Evolutionary conservation across 139 green algal genomes (phyloP).

Genomic region (Chlorella ohadii): DNA sequence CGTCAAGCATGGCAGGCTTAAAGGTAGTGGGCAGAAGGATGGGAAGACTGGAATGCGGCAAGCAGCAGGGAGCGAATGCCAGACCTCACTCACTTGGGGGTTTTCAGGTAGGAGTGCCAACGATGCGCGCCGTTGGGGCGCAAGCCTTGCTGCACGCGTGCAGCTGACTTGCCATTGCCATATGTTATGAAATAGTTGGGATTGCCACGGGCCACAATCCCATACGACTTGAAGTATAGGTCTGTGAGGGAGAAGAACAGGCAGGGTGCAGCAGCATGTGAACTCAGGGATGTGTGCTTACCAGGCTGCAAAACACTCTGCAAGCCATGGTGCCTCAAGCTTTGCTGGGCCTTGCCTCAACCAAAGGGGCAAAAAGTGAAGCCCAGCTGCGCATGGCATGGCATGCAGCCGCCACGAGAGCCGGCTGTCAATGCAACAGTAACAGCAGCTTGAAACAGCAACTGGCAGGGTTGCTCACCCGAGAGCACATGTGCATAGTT

Average conservation of each 20-base stretch:
- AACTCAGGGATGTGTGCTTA: too few relatives aligned
- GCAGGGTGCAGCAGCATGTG: too few relatives aligned
- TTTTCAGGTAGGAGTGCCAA: conserved; percentile 77
- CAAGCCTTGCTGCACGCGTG: conserved; percentile 66
- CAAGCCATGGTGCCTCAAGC: too few relatives aligned
- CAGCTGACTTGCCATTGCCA: conserved; percentile 81
- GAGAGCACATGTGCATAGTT: conserved; percentile 80
- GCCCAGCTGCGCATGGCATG: too few relatives aligned
- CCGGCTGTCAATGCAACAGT: too few relatives aligned
- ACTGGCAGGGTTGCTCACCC: conserved; percentile 24
- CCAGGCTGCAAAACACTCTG: too few relatives aligned
- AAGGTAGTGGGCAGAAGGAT: neutral
- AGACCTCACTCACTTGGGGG: conserved; percentile 41
- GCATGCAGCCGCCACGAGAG: too few relatives aligned
- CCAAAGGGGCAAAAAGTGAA: too few relatives aligned
- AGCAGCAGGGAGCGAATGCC: neutral
- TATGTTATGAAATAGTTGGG: conserved; percentile 91
- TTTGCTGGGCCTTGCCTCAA: too few relatives aligned
- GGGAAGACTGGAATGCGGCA: neutral
- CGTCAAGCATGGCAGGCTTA: neutral
- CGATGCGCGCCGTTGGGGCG: conserved; percentile 84
- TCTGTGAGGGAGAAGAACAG: conserved; percentile 25
- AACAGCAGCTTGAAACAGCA: too few relatives aligned
- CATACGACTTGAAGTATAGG: conserved; percentile 75
- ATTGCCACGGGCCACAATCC: conserved; percentile 73